Conservation (phyloP, 2,329 filamentous ascomycete species). For the Salinomyces thailandicus region DNA sequence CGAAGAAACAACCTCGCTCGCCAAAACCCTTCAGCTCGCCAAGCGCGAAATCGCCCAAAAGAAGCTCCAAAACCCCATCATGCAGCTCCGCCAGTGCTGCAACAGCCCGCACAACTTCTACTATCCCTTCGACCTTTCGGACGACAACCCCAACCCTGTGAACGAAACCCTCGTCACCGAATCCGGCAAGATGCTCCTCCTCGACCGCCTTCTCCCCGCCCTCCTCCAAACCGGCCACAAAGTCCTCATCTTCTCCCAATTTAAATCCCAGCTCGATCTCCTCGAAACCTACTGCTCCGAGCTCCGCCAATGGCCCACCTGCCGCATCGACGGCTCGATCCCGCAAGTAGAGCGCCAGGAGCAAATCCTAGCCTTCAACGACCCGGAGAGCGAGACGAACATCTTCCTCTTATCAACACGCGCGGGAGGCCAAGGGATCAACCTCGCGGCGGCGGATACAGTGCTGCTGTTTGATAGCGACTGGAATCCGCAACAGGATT, state of each 20-base stretch:
- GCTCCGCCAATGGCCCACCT: constrained; percentile 70
- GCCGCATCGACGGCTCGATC: constrained; percentile 84
- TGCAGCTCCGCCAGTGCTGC: constrained; percentile 84
- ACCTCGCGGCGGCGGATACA: constrained; percentile 81
- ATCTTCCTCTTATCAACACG: constrained; percentile 84
- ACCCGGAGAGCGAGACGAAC: constrained; percentile 34
- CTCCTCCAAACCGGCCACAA: constrained; percentile 72
- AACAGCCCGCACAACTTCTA: constrained; percentile 96
- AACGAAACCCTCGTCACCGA: constrained; percentile 77
- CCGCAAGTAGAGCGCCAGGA: constrained; percentile 50
- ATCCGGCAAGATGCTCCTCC: constrained; percentile 89
- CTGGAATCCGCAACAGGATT: constrained; percentile 94
- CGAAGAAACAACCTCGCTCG: constrained; percentile 54
- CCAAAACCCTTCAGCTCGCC: constrained; percentile 62
- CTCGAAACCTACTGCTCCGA: constrained; percentile 72
- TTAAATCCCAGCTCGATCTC: constrained; percentile 87
- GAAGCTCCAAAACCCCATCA: constrained; percentile 84
- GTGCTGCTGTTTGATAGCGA: constrained; percentile 84
- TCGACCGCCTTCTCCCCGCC: constrained; percentile 71
- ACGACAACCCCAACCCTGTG: constrained; percentile 39
- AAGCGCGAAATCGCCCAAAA: constrained; percentile 83
- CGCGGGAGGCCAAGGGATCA: constrained; percentile 91
- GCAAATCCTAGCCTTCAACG: constrained; percentile 42
- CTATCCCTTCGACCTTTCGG: constrained; percentile 63
- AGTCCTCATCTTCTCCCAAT: constrained; percentile 88